phyloP scores from a whole-genome alignment of 2,329 filamentous ascomycete species.

The Blastomyces gilchristii region DNA sequence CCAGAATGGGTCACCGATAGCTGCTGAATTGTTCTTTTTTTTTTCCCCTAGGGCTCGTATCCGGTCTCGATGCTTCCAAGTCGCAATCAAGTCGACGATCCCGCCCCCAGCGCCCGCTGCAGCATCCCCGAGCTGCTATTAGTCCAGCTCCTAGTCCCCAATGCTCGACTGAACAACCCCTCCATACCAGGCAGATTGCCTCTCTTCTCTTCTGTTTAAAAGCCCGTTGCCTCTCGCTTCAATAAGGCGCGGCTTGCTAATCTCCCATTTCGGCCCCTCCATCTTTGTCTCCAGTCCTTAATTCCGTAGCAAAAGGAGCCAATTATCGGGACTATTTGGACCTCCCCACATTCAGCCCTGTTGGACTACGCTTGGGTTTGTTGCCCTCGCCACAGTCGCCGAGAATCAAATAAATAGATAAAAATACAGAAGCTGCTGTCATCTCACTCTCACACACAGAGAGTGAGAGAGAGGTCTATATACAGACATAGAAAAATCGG shows the following conservation, averaged over 20 bases:
- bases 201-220: neutral
- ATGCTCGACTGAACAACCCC: neutral
- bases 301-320: neutral
- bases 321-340: neutral
- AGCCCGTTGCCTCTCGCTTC: neutral
- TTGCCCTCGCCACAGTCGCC: neutral
- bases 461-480: neutral
- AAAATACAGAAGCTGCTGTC: neutral
- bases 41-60: neutral
- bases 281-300: neutral
- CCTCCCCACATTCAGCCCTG: conserved; percentile 8
- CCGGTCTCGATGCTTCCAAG: neutral
- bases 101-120: neutral
- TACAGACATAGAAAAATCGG: neutral
- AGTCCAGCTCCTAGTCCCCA: neutral
- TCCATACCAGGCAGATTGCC: neutral
- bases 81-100: neutral
- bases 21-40: neutral
- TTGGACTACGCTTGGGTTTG: neutral
- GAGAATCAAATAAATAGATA: neutral
- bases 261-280: neutral
- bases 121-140: neutral
- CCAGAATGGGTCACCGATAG: neutral
- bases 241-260: neutral
- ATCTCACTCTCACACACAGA: neutral